phyloP scores from a whole-genome alignment of 345 rosid genomes.

The Stellera chamaejasme region DNA sequence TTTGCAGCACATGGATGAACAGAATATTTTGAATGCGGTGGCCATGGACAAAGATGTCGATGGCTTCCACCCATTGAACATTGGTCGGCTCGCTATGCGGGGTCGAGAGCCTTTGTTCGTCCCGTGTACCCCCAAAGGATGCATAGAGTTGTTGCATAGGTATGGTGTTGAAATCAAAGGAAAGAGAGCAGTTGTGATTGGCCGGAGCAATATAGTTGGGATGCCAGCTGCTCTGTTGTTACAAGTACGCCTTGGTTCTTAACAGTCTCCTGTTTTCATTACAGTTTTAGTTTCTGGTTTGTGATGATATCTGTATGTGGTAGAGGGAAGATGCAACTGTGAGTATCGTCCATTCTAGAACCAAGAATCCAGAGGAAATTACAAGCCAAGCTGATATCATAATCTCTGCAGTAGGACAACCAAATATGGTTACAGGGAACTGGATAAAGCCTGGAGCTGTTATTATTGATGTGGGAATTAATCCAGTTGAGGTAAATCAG shows the following conservation, averaged over 20 bases:
- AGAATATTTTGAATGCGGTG: slow-evolving; percentile 64
- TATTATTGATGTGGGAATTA: slow-evolving; percentile 84
- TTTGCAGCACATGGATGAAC: slow-evolving; percentile 71
- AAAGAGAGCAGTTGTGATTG: slow-evolving; percentile 74
- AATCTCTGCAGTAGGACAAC: slow-evolving; percentile 70
- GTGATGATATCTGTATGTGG: slow-evolving; percentile 4
- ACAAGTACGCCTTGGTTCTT: slow-evolving; percentile 36
- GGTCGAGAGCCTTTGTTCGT: slow-evolving; percentile 78
- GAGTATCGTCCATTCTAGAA: slow-evolving; percentile 71
- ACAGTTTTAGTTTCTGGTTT: background rate
- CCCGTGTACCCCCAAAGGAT: slow-evolving; percentile 92
- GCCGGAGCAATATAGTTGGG: slow-evolving; percentile 93
- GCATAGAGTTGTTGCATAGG: slow-evolving; percentile 76
- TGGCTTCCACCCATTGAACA: slow-evolving; percentile 82
- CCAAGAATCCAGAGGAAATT: slow-evolving; percentile 66
- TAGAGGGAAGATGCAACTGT: slow-evolving; percentile 85
- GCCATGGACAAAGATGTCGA: slow-evolving; percentile 83
- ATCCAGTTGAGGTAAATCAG: slow-evolving; percentile 57
- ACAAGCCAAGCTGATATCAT: slow-evolving; percentile 71
- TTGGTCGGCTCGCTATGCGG: slow-evolving; percentile 79
- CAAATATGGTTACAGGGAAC: slow-evolving; percentile 73
- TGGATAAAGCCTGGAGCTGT: slow-evolving; percentile 95
- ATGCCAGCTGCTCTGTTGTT: slow-evolving; percentile 87
- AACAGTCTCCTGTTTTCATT: background rate
- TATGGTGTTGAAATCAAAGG: slow-evolving; percentile 69